Conservation (phyloP, 352 stramenopile species). For the Aphanomyces stellatus region DNA sequence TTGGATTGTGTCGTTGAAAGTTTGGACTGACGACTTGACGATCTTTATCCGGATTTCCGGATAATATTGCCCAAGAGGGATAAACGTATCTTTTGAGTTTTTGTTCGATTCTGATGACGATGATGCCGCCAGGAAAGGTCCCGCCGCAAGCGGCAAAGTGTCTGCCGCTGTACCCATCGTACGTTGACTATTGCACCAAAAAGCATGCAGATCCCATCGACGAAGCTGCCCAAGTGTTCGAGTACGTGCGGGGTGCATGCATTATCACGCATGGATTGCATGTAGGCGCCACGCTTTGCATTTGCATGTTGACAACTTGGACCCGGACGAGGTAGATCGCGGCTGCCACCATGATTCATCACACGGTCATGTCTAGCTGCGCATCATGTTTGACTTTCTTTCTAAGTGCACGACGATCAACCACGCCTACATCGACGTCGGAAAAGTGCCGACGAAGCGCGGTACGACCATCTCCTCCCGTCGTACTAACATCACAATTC, state of each 20-base stretch:
- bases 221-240: slow-evolving; percentile 7
- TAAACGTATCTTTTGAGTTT: neutral
- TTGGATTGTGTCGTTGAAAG: too few relatives aligned
- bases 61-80: too few relatives aligned
- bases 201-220: slow-evolving; percentile 11
- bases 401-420: slow-evolving; percentile 4
- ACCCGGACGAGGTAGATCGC: slow-evolving; percentile 13
- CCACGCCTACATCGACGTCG: slow-evolving; percentile 8
- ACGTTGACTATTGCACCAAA: slow-evolving; percentile 7
- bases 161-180: neutral
- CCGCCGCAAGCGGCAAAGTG: neutral
- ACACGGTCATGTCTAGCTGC: neutral
- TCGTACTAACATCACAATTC: neutral
- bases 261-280: neutral
- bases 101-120: neutral
- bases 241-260: neutral
- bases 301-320: slow-evolving; percentile 16
- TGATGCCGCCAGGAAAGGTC: neutral
- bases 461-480: neutral
- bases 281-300: neutral
- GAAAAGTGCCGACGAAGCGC: slow-evolving; percentile 16
- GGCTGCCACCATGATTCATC: neutral
- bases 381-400: slow-evolving; percentile 18
- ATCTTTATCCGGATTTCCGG: neutral
- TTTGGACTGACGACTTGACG: too few relatives aligned